Evolutionary conservation across 1,284 basidiomycete genomes (phyloP).

Genomic region (Pisolithus thermaeus): DNA sequence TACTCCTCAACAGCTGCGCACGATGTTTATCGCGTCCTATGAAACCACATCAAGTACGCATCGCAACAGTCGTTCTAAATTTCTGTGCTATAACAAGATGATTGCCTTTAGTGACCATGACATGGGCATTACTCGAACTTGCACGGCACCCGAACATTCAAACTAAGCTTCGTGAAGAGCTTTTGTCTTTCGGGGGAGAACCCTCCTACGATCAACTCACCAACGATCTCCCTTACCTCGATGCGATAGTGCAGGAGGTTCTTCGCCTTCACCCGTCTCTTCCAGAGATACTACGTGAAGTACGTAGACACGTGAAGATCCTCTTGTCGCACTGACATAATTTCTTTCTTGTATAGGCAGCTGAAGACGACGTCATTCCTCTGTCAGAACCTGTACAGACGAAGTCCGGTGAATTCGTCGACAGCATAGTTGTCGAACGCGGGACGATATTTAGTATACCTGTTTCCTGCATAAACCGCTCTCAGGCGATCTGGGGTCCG

Average conservation of each 20-base stretch:
- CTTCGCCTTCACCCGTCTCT: conserved; percentile 17
- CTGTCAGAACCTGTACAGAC: conserved; percentile 38
- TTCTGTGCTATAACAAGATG: neutral
- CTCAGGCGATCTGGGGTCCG: conserved; percentile 41
- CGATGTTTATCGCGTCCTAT: conserved; percentile 26
- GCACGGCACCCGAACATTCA: conserved; percentile 19
- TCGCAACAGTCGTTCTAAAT: neutral
- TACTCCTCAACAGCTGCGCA: conserved; percentile 15
- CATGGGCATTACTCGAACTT: conserved; percentile 30
- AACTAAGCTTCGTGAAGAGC: conserved; percentile 22
- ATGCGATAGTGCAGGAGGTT: conserved; percentile 24
- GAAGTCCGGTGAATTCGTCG: conserved; percentile 31
- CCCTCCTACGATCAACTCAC: conserved; percentile 23
- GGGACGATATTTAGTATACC: conserved; percentile 38
- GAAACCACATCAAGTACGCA: conserved; percentile 25
- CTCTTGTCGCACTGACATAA: neutral
- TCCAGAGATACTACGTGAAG: conserved; percentile 32
- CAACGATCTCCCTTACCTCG: conserved; percentile 22
- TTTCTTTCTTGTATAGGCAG: neutral
- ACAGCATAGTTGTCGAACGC: conserved; percentile 39
- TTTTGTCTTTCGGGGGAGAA: conserved; percentile 17
- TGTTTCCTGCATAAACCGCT: conserved; percentile 42
- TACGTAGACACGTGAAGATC: conserved; percentile 22
- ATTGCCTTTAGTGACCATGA: conserved; percentile 12
- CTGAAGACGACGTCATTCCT: conserved; percentile 37